Evolutionary conservation across 2,329 filamentous ascomycete genomes (phyloP).

Genomic region (Dryadomyces quercus-mongolicae): DNA sequence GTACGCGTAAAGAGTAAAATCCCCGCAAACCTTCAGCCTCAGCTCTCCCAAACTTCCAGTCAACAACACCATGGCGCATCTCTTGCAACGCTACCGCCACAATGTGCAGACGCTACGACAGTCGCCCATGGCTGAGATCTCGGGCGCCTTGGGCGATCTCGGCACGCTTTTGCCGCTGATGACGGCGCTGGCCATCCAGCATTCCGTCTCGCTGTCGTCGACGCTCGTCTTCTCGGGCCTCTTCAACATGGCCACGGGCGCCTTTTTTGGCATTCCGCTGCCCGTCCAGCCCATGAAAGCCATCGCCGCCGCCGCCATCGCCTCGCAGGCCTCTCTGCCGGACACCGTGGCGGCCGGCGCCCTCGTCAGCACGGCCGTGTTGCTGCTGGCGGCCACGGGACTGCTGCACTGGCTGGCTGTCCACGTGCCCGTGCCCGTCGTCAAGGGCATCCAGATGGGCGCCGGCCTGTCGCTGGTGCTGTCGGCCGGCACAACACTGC

Average conservation of each 20-base stretch:
- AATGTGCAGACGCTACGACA: slow-evolving; percentile 36
- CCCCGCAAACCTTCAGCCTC: not conserved
- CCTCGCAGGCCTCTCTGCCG: slow-evolving; percentile 49
- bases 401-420: slow-evolving; percentile 61
- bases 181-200: slow-evolving; percentile 68
- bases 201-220: slow-evolving; percentile 67
- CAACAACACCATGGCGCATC: no score
- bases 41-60: not conserved
- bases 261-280: slow-evolving; percentile 75
- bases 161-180: slow-evolving; percentile 83
- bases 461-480: slow-evolving; percentile 76
- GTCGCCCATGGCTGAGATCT: slow-evolving; percentile 57
- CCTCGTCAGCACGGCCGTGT: slow-evolving; percentile 61
- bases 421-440: slow-evolving; percentile 72
- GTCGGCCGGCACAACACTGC: slow-evolving; percentile 58
- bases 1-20: no score
- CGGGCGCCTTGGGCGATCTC: slow-evolving; percentile 76
- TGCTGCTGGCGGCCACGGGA: slow-evolving; percentile 68
- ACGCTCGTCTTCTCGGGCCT: slow-evolving; percentile 83
- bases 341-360: slow-evolving; percentile 75
- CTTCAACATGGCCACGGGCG: slow-evolving; percentile 74
- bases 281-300: slow-evolving; percentile 89
- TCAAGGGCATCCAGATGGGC: slow-evolving; percentile 91
- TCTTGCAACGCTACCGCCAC: slow-evolving; percentile 24
- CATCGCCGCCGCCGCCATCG: slow-evolving; percentile 82